phyloP scores from a whole-genome alignment of 2,329 filamentous ascomycete genomes.

The Ilyonectria mors-panacis region DNA sequence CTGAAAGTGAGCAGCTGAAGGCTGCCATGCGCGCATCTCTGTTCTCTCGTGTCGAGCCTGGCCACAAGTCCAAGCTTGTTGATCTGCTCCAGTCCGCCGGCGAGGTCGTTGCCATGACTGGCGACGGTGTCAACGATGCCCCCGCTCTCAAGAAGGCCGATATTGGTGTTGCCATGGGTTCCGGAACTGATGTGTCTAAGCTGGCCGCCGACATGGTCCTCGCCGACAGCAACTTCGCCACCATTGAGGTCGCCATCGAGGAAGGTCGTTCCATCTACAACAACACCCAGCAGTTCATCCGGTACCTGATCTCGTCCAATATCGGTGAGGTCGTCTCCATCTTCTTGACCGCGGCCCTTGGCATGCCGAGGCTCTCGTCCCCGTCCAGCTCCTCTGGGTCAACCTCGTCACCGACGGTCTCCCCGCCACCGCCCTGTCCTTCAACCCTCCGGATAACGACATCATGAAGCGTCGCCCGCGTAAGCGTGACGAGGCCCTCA shows the following conservation, averaged over 20 bases:
- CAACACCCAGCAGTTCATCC: conserved; percentile 99
- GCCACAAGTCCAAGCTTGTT: conserved; percentile 97
- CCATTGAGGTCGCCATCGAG: conserved; percentile 95
- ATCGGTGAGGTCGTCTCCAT: conserved; percentile 99
- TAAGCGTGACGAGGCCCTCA: conserved; percentile 92
- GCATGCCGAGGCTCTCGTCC: conserved; percentile 97
- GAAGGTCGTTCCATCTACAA: conserved; percentile 99
- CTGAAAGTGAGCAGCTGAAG: conserved; percentile 82
- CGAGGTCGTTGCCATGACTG: conserved; percentile 99
- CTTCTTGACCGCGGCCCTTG: conserved; percentile 94
- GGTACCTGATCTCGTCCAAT: conserved; percentile 98
- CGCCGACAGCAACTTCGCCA: conserved; percentile 98
- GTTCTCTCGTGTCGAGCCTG: conserved; percentile 96
- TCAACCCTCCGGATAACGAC: conserved; percentile 98
- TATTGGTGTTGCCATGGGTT: conserved; percentile 99
- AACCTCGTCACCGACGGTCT: conserved; percentile 98
- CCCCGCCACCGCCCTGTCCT: conserved; percentile 94
- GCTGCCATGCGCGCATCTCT: conserved; percentile 89
- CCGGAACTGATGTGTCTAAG: conserved; percentile 96
- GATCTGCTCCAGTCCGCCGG: conserved; percentile 93
- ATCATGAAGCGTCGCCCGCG: conserved; percentile 95
- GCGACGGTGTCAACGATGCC: conserved; percentile 98
- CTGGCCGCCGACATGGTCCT: conserved; percentile 98
- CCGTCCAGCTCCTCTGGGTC: conserved; percentile 98
- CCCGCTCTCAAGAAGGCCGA: conserved; percentile 98